phyloP scores from a whole-genome alignment of 129 eudicot genomes.

The Scalesia atractyloides region DNA sequence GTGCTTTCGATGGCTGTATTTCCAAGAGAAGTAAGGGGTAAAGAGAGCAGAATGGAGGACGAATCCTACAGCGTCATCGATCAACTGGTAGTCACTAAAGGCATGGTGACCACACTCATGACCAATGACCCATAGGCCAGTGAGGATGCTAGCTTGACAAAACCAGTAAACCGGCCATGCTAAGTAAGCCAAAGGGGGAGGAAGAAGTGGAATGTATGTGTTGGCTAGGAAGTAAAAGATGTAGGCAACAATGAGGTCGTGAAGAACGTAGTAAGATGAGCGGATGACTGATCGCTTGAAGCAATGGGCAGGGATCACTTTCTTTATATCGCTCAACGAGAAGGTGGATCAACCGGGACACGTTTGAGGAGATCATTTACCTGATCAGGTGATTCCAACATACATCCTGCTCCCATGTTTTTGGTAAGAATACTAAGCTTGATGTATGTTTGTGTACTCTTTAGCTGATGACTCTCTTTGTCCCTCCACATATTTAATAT shows the following conservation, averaged over 20 bases:
- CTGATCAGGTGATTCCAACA: neutral
- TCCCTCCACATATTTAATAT: no score
- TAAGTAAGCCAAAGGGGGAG: constrained; percentile 18
- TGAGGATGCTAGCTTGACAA: constrained; percentile 25
- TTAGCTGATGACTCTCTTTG: neutral
- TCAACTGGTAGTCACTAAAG: neutral
- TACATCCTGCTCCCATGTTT: constrained; percentile 2
- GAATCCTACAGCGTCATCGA: neutral
- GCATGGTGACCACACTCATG: no score
- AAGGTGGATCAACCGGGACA: constrained; percentile 2
- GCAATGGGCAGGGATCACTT: constrained; percentile 3
- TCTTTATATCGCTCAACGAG: constrained; percentile 8
- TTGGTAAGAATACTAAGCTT: neutral
- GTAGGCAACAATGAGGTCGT: neutral
- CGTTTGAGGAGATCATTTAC: neutral
- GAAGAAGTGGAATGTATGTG: constrained; percentile 24
- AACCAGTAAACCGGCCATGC: constrained; percentile 32
- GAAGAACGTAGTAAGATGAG: constrained; percentile 1
- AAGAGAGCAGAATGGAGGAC: constrained; percentile 9
- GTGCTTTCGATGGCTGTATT: constrained; percentile 10
- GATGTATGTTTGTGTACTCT: neutral
- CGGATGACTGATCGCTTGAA: neutral
- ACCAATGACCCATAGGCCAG: no score
- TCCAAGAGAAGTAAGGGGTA: constrained; percentile 4
- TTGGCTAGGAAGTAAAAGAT: constrained; percentile 22